These are phyloP conservation scores for Kodamaea restingae DNA, from an alignment of 805 yeast species.

Conservation along the genomic window DNA sequence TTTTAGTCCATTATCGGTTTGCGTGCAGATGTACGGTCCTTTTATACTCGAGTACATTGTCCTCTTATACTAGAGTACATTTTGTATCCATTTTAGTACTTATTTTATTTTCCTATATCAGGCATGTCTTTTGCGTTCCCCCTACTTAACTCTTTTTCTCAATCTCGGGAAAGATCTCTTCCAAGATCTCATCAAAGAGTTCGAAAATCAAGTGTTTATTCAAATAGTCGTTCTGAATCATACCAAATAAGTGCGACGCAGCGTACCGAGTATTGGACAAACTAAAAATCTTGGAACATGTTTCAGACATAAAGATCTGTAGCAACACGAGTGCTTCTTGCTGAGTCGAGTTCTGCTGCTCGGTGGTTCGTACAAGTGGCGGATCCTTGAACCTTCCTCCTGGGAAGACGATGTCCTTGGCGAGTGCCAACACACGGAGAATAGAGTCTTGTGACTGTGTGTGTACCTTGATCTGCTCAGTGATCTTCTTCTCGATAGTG, in stretches of 20 bases:
- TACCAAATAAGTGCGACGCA: constrained; percentile 51
- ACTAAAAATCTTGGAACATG: constrained; percentile 74
- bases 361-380: constrained; percentile 42
- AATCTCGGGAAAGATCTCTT: constrained; percentile 41
- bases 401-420: constrained; percentile 33
- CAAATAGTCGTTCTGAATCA: constrained; percentile 70
- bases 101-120: no score
- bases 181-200: constrained; percentile 54
- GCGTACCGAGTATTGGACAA: constrained; percentile 60
- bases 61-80: no score
- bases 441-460: constrained; percentile 43
- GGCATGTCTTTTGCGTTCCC: no score
- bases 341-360: constrained; percentile 50
- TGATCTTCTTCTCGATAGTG: constrained; percentile 69
- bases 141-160: neutral
- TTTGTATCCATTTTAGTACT: no score
- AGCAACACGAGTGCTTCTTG: constrained; percentile 58
- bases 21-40: no score
- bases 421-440: constrained; percentile 26
- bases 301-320: constrained; percentile 55
- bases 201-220: constrained; percentile 61
- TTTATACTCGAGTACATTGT: no score
- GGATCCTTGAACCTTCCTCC: constrained; percentile 48
- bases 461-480: constrained; percentile 38
- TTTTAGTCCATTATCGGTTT: no score